Conservation (phyloP, 2,329 filamentous ascomycete species). For the Alternaria sp. region DNA sequence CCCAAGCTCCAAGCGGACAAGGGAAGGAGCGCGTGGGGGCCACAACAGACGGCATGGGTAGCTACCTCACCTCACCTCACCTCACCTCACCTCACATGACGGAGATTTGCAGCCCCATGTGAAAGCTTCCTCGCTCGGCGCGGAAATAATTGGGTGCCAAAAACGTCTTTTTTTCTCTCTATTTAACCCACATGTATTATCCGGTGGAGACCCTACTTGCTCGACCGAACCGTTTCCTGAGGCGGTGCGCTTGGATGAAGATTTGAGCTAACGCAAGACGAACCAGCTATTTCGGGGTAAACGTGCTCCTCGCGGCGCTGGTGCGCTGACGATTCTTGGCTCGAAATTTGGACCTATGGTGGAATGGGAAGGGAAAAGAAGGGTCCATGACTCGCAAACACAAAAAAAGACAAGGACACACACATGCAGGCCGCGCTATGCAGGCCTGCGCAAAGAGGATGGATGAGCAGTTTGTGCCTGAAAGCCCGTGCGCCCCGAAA, state of each 20-base stretch:
- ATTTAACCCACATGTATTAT: too few relatives aligned
- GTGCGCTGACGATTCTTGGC: constrained; percentile 35
- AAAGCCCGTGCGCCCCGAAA: background rate
- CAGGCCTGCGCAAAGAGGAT: too few relatives aligned
- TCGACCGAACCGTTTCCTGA: constrained; percentile 5
- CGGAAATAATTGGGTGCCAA: background rate
- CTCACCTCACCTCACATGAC: background rate
- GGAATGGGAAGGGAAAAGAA: background rate
- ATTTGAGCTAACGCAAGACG: constrained; percentile 40
- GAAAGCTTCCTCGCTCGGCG: background rate
- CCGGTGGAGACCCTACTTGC: background rate
- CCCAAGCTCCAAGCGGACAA: background rate
- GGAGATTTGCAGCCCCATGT: background rate
- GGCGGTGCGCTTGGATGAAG: constrained; percentile 11
- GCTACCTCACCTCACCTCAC: background rate
- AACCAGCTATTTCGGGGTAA: constrained; percentile 52
- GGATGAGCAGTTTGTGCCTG: too few relatives aligned
- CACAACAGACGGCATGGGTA: background rate
- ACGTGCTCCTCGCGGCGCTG: constrained; percentile 52
- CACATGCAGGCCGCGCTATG: background rate
- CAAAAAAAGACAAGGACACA: background rate
- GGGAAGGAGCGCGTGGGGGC: background rate
- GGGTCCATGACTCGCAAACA: constrained; percentile 15
- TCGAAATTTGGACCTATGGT: too few relatives aligned
- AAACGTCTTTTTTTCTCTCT: background rate